Evolutionary conservation across 2,329 filamentous ascomycete genomes (phyloP).

Genomic region (Ceratocystiopsis minuta): DNA sequence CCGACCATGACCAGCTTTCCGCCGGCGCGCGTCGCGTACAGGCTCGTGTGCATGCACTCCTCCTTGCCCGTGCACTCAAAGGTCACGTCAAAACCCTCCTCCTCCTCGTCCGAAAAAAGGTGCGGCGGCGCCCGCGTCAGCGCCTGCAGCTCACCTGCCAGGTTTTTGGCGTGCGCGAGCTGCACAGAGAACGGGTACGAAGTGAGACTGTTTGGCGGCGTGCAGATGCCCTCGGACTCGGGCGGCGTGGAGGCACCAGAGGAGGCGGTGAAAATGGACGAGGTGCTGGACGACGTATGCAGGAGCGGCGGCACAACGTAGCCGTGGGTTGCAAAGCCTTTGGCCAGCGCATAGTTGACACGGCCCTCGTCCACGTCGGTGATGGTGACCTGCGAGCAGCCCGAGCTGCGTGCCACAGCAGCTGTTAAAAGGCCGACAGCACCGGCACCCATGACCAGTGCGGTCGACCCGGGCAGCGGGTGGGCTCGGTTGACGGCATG

Average conservation of each 20-base stretch:
- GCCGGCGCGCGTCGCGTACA: slow-evolving; percentile 52
- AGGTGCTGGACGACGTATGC: slow-evolving; percentile 24
- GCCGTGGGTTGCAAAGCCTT: slow-evolving; percentile 42
- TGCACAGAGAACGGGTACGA: slow-evolving; percentile 27
- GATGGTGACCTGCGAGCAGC: slow-evolving; percentile 40
- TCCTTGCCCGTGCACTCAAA: slow-evolving; percentile 69
- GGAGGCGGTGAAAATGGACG: slow-evolving; percentile 20
- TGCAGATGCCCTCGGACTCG: slow-evolving; percentile 19
- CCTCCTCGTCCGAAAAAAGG: slow-evolving; percentile 31
- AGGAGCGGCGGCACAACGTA: slow-evolving; percentile 31
- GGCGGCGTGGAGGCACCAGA: slow-evolving; percentile 32
- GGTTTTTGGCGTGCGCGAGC: slow-evolving; percentile 30
- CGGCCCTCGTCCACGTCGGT: slow-evolving; percentile 42
- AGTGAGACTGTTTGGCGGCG: slow-evolving; percentile 19
- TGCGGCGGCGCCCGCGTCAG: slow-evolving; percentile 16
- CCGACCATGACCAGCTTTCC: slow-evolving; percentile 61
- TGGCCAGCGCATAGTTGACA: slow-evolving; percentile 38
- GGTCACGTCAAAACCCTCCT: slow-evolving; percentile 48
- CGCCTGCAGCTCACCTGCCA: slow-evolving; percentile 31
- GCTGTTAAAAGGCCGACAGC: slow-evolving; percentile 45
- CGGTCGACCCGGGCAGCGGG: slow-evolving; percentile 33
- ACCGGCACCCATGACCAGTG: slow-evolving; percentile 46
- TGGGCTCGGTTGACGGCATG: slow-evolving; percentile 40
- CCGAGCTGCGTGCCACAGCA: slow-evolving; percentile 42
- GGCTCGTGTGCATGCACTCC: slow-evolving; percentile 54